Evolutionary conservation across 108 stramenopile genomes (phyloP).

Genomic region (Aurantiochytrium sp.): DNA sequence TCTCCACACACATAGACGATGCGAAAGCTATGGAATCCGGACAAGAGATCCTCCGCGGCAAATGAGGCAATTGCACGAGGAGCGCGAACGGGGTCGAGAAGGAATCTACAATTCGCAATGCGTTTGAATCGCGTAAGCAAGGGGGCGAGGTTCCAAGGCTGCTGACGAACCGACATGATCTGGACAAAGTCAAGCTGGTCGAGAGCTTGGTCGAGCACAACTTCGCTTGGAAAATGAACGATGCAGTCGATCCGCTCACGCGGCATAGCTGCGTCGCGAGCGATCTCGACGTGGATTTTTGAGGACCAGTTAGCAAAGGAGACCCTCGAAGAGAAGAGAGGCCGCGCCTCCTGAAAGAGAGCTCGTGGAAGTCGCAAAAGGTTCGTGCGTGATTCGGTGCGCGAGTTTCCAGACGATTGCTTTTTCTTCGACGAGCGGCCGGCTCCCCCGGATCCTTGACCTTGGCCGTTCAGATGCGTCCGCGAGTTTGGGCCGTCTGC

Average conservation of each 20-base stretch:
- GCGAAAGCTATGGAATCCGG: neutral
- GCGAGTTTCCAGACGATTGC: neutral
- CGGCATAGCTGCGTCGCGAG: neutral
- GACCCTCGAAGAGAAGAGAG: neutral
- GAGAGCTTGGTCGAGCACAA: neutral
- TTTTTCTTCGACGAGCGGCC: neutral
- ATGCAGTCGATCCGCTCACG: neutral
- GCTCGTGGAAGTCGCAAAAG: neutral
- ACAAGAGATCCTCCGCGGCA: neutral
- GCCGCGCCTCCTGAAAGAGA: neutral
- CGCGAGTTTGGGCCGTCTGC: too few species aligned
- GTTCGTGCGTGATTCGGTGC: neutral
- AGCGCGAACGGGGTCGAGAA: neutral
- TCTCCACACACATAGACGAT: neutral
- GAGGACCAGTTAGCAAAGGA: neutral
- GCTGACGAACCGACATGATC: neutral
- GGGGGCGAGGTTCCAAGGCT: neutral
- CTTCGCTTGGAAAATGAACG: neutral
- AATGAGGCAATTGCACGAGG: neutral
- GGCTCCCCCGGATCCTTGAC: neutral
- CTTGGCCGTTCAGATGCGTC: too few species aligned
- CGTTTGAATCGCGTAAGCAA: neutral
- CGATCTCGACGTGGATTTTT: neutral
- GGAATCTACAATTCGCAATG: neutral
- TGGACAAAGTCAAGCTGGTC: neutral